These are phyloP conservation scores for Candida ponderosae DNA, from an alignment of 805 yeast genomes.

Conservation along the genomic window DNA sequence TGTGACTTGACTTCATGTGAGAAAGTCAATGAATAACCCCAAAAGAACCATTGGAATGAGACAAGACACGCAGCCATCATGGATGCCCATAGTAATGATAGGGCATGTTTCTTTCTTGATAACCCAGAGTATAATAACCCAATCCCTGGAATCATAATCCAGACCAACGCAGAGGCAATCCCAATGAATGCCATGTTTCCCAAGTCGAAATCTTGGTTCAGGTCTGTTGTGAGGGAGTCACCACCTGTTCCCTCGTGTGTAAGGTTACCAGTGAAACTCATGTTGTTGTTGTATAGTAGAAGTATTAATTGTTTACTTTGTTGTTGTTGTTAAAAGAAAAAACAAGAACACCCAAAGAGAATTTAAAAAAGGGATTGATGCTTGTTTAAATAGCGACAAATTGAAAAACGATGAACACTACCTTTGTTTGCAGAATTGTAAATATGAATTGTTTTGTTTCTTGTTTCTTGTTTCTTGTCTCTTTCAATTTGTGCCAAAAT, in stretches of 20 bases:
- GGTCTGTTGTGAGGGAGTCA: slow-evolving; percentile 62
- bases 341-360: too few species aligned
- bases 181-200: slow-evolving; percentile 87
- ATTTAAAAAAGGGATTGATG: too few species aligned
- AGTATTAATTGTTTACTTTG: too few species aligned
- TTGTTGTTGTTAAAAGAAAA: too few species aligned
- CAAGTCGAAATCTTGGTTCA: slow-evolving; percentile 60
- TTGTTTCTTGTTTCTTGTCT: too few species aligned
- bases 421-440: too few species aligned
- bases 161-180: slow-evolving; percentile 71
- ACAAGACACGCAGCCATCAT: slow-evolving; percentile 80
- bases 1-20: slow-evolving; percentile 52
- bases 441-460: too few species aligned
- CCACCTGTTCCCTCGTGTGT: slow-evolving; percentile 74
- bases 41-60: slow-evolving; percentile 94
- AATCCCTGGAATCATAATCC: slow-evolving; percentile 95
- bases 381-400: too few species aligned
- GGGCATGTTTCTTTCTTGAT: slow-evolving; percentile 92
- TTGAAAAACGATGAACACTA: too few species aligned
- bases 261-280: slow-evolving; percentile 31
- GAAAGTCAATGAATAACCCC: slow-evolving; percentile 93
- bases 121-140: slow-evolving; percentile 91
- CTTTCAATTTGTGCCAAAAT: too few species aligned
- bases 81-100: slow-evolving; percentile 90
- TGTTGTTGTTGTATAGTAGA: slow-evolving; percentile 18